phyloP scores from a whole-genome alignment of 179 eudicot genomes.

The Carnegiea gigantea region DNA sequence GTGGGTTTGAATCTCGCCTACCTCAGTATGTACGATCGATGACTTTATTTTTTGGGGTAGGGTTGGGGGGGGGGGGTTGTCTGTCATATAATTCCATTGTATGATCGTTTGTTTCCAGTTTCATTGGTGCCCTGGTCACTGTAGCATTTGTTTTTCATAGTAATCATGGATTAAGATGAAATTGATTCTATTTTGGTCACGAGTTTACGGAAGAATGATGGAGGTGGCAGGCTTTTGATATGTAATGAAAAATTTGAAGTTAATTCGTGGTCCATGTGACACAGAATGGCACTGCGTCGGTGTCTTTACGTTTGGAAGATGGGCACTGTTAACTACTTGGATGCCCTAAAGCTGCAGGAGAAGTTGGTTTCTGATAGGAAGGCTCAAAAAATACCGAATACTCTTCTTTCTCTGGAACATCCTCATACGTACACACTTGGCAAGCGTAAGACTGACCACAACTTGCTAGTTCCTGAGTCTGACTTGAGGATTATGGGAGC shows the following conservation, averaged over 20 bases:
- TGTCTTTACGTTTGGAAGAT: conserved; percentile 72
- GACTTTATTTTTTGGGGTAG: too few relatives aligned
- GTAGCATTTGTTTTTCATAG: not conserved
- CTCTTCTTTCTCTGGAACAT: conserved; percentile 72
- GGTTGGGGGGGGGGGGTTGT: too few relatives aligned
- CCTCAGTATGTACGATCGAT: too few relatives aligned
- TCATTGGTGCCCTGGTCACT: not conserved
- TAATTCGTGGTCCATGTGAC: not conserved
- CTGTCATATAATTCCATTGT: too few relatives aligned
- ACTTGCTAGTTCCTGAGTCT: conserved; percentile 55
- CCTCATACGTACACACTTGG: conserved; percentile 95
- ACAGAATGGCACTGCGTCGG: conserved; percentile 56
- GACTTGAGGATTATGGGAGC: conserved; percentile 70
- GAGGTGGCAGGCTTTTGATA: not conserved
- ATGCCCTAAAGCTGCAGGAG: conserved; percentile 77
- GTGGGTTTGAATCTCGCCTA: not conserved
- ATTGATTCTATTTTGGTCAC: not conserved
- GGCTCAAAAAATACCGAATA: conserved; percentile 46
- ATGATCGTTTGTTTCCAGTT: not conserved
- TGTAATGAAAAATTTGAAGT: not conserved
- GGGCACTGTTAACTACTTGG: conserved; percentile 63
- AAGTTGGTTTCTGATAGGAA: conserved; percentile 67
- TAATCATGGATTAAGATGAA: not conserved
- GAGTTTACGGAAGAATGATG: not conserved
- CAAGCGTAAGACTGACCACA: conserved; percentile 76